Conservation (phyloP, 371 early-diverging fungal species). For the Mucor sp. region DNA sequence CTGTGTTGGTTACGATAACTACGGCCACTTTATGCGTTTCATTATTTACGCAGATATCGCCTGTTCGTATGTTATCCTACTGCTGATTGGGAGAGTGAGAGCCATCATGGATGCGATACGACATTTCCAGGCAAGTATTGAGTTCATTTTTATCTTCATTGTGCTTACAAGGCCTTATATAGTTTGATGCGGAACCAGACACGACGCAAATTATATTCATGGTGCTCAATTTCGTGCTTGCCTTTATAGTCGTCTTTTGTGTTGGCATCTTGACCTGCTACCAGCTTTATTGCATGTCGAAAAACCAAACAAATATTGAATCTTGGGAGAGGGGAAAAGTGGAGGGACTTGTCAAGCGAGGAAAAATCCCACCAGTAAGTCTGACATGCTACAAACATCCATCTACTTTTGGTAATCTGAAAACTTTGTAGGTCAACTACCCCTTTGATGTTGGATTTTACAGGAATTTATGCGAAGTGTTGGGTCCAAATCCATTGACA, state of each 20-base stretch:
- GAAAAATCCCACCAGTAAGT: constrained; percentile 61
- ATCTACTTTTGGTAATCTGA: neutral
- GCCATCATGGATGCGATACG: constrained; percentile 41
- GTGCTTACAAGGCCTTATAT: neutral
- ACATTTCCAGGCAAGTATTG: constrained; percentile 36
- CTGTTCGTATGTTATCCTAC: constrained; percentile 44
- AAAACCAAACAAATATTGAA: constrained; percentile 97
- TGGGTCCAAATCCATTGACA: constrained; percentile 65
- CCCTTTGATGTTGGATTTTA: constrained; percentile 86
- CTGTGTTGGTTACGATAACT: constrained; percentile 92
- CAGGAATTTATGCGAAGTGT: constrained; percentile 77
- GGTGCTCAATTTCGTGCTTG: constrained; percentile 74
- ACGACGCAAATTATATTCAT: constrained; percentile 68
- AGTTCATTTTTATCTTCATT: neutral
- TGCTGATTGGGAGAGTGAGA: constrained; percentile 41
- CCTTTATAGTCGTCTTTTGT: constrained; percentile 74
- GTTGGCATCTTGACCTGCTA: constrained; percentile 84
- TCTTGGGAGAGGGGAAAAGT: constrained; percentile 83
- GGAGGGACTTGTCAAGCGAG: constrained; percentile 66
- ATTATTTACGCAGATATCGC: constrained; percentile 71
- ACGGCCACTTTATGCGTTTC: constrained; percentile 90
- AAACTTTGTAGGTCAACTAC: constrained; percentile 27
- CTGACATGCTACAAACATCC: neutral
- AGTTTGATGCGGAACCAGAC: constrained; percentile 61
- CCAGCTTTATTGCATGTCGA: constrained; percentile 79